Evolutionary conservation across 441 rosid species (phyloP), one percentile per base, ranked within the genome.

Genomic region (Brassica hybrid): DNA sequence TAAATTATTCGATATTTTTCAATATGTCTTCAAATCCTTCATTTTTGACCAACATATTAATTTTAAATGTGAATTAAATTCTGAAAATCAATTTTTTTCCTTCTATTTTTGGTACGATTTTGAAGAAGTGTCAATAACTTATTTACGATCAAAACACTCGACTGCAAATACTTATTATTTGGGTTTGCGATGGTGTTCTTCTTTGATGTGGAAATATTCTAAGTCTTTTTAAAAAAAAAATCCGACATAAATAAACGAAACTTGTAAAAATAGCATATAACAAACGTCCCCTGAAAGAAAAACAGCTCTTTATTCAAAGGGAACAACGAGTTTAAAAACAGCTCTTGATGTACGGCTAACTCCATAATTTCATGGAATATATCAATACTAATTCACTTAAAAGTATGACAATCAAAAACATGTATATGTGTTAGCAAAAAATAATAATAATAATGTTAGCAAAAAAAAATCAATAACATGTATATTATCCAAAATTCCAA

Each of bases 131-230:
- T 48, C 56, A 5, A n/a, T n/a, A 48, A 48, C 17, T n/a, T 48
- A 13, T 48, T n/a, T 48, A 48, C 56, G 17, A 48, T 12, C 56
- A 48, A 43, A 5, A 48, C 56, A 48, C 17, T 48, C 17, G 56
- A 48, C 56, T 48, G 1, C 17, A 48, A 5, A 48, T 48, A 48
- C 8, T n/a, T 48, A 48, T 43, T 43, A 43, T 43, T n/a, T 43
- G 50, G 50, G 1, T n/a, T 48, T 48, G 56, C 56, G 17, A 48
- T 48, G 7, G 56, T 48, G 13, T 48, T 48, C 56, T 48, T 5
- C 56, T 48, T 48, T 48, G 56, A 48, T n/a, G 56, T 48, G 56
- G 56, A 48, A 48, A 48, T 48, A 48, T 43, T 43, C 45, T 43
- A 6, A 48, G 6, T 48, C 56, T 12, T 30, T 43, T 43, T 0